Conservation (phyloP, 805 yeast species). For the Sugiyamaella valdiviana region DNA sequence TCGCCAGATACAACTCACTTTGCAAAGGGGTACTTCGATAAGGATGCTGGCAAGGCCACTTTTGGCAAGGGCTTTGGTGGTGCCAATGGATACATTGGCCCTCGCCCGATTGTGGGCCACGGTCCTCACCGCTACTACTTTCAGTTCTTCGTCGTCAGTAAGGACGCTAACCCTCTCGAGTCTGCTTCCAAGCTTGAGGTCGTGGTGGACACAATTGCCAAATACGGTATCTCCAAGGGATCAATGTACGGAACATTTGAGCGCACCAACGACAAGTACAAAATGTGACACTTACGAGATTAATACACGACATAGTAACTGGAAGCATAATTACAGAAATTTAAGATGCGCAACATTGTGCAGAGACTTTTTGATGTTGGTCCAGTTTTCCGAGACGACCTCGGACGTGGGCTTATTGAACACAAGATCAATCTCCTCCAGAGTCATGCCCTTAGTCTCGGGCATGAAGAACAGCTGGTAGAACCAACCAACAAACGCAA, state of each 20-base stretch:
- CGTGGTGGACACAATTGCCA: neutral
- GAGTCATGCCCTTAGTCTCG: constrained; percentile 62
- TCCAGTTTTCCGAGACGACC: constrained; percentile 30
- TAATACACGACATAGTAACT: too few relatives aligned
- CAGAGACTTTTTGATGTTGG: constrained; percentile 18
- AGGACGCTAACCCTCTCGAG: constrained; percentile 1
- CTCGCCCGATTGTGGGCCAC: constrained; percentile 17
- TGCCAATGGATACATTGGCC: constrained; percentile 14
- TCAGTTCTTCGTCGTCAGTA: constrained; percentile 14
- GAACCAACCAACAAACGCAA: constrained; percentile 48
- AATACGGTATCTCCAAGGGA: constrained; percentile 13
- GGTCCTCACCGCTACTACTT: constrained; percentile 20
- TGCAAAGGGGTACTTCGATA: constrained; percentile 7
- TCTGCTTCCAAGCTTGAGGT: neutral
- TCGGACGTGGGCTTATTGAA: constrained; percentile 44
- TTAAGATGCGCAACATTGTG: constrained; percentile 3
- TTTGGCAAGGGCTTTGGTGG: constrained; percentile 16
- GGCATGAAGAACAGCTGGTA: constrained; percentile 49
- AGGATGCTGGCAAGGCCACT: neutral
- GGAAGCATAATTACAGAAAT: neutral
- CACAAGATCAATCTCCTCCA: constrained; percentile 63
- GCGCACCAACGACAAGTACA: constrained; percentile 11
- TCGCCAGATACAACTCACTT: neutral
- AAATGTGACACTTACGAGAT: neutral
- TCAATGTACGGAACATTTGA: constrained; percentile 15